Base-by-base conservation (phyloP, 352 stramenopile species). In the Phytopythium boreale region DNA sequence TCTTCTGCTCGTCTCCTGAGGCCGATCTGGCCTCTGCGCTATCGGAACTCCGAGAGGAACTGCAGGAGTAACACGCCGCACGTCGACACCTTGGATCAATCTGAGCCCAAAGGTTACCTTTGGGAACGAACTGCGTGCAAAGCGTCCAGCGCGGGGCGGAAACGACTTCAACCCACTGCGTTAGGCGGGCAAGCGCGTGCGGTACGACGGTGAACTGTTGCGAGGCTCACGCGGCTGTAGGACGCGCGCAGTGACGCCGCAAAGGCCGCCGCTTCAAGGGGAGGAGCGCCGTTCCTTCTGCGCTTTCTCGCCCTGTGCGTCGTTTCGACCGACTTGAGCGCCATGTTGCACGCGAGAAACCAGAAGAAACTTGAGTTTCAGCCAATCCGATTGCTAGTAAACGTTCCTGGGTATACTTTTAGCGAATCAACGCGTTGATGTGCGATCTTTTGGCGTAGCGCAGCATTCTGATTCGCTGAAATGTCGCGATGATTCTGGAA, bases 371-470 rank as follows among this genome's bases (percentile, higher is more conserved):
- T 1, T n/a, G 10, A 12, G 5, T 70, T 69, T 78, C 51, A 51
- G 20, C 64, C 64, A 78, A 75, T 75, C 59, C 5, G 1, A 39
- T 39, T 14, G 34, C 34, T 15, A 10, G 5, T 57, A 31, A 62
- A 4, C 20, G n/a, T 9, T 9, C 2, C 7, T 34, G 29, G 22
- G 50, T 26, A 17, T 31, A 36, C 22, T 19, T 31, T 53, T 53
- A 53, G 29, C 47, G 47, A 53, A 53, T 44, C 31, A 59, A 44
- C 14, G 14, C 31, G 29, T 29, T 26, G 31, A 31, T 17, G 46
- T 26, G 29, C 34, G 10, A 39, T 39, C 34, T 39, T 39, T 39
- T 14, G 34, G 4, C 3, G 1, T 15, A 15, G 34, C 2, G 11
- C 34, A 10, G 11, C 34, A 14, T 22, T 26, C 19, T 49, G 24